These are phyloP conservation scores for Blastobotrys serpentis DNA, from an alignment of 1,139 yeast species.

Conservation along the genomic window DNA sequence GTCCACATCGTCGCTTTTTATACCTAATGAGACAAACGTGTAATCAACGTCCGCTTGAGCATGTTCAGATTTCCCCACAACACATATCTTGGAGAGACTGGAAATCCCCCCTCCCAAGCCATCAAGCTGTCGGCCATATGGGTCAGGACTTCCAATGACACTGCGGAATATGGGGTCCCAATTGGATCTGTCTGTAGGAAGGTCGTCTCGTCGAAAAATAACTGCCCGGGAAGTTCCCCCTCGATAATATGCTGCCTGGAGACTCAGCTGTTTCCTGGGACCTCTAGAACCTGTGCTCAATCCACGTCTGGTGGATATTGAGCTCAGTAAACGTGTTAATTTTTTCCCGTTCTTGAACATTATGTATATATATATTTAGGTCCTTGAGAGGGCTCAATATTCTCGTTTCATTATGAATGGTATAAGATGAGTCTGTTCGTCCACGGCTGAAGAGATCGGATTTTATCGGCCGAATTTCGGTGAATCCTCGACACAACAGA, in stretches of 20 bases:
- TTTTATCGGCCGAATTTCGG: too few relatives aligned
- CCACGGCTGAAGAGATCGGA: too few relatives aligned
- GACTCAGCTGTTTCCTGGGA: neutral
- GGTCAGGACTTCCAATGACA: neutral
- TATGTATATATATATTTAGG: too few relatives aligned
- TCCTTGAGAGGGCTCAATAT: too few relatives aligned
- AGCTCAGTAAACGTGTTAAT: neutral
- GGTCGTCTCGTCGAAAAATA: neutral
- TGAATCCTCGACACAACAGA: too few relatives aligned
- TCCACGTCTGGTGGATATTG: neutral
- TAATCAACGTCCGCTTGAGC: conserved; percentile 4
- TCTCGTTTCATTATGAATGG: too few relatives aligned
- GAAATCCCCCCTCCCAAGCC: conserved; percentile 4
- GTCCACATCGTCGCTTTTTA: neutral
- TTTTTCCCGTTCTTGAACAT: too few relatives aligned
- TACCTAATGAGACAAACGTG: neutral
- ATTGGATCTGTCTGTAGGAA: neutral
- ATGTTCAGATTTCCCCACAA: conserved; percentile 2
- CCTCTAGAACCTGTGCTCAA: neutral
- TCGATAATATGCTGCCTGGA: neutral
- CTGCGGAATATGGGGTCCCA: conserved; percentile 3
- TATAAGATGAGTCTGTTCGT: too few relatives aligned
- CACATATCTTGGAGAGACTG: neutral
- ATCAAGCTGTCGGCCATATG: conserved; percentile 5
- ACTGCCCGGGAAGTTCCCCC: conserved; percentile 4